Evolutionary conservation across 192 early-diverging fungal genomes (phyloP).

Genomic region (Powellomyces hirtus): DNA sequence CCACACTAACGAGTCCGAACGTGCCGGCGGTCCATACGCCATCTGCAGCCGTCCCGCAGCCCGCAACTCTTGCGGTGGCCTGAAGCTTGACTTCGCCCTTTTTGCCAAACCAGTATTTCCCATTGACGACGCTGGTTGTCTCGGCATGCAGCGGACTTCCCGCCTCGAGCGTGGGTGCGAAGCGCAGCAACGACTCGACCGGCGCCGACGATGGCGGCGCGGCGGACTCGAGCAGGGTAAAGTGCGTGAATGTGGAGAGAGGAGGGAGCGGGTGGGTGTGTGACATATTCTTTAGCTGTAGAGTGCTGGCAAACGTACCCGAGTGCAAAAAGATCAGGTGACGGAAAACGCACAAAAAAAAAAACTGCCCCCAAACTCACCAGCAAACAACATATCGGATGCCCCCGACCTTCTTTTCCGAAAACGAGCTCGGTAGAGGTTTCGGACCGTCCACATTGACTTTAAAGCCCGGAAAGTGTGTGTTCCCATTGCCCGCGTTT

Average conservation of each 20-base stretch:
- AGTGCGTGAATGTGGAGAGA: constrained; percentile 23
- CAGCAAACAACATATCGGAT: constrained; percentile 45
- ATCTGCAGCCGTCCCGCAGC: too few species aligned
- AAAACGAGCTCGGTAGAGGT: constrained; percentile 43
- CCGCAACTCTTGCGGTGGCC: constrained; percentile 23
- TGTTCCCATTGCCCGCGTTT: neutral
- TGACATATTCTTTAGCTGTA: constrained; percentile 31
- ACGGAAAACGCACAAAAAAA: neutral
- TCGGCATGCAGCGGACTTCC: constrained; percentile 15
- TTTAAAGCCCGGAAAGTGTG: constrained; percentile 2
- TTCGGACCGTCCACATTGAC: neutral
- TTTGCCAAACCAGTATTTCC: constrained; percentile 29
- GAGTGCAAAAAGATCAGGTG: neutral
- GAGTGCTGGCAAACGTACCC: neutral
- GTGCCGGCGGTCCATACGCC: constrained; percentile 33
- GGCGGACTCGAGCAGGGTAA: constrained; percentile 36
- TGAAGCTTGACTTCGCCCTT: constrained; percentile 34
- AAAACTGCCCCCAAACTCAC: constrained; percentile 15
- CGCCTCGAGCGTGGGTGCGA: constrained; percentile 11
- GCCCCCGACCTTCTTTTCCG: constrained; percentile 38
- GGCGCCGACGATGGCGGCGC: neutral
- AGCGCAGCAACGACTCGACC: constrained; percentile 1
- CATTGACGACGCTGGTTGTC: constrained; percentile 7
- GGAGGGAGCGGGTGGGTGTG: constrained; percentile 11
- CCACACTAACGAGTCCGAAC: constrained; percentile 35